Base-by-base conservation (phyloP, 2,329 filamentous ascomycete species). In the Sporothrix pseudoabietina region DNA sequence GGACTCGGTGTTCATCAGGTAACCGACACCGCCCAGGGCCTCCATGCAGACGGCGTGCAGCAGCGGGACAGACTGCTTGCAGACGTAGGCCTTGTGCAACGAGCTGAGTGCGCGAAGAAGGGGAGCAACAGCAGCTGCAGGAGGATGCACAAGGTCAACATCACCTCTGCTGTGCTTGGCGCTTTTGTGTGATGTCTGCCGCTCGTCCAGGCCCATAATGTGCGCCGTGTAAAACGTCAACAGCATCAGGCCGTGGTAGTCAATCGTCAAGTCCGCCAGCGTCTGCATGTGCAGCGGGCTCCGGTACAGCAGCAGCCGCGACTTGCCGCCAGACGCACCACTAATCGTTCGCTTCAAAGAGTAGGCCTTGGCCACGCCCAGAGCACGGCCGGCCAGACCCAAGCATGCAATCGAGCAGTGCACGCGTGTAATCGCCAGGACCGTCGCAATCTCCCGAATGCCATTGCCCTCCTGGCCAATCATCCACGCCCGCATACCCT, bases 391-490 rank as follows among this genome's bases (percentile, higher is more conserved):
- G 47, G 87, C 84, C 74, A 85, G 85, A 0, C 85, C 87, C 0
- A 87, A 81, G 0, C 86, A 85, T 0, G 82, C 82, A 1, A 89
- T 82, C 8, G 87, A 83, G 3, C 87, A 89, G 78, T 90, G 85
- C 0, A 91, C 79, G 9, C 89, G 82, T 0, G 89, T 91, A 76
- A 94, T 87, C 73, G 89, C 93, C 8, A 94, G 83, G 16, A 94
- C 83, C 1, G 88, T 88, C 54, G 87, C 85, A 74, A 94, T 92
- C 77, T 92, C 90, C 32, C 88, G 86, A 41, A 92, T 86, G 1
- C 92, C 92, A 55, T 87, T 82, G 0, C 91, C 91, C 75, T 91
- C 86, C 3, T 85, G 81, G 6, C 92, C 92, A 39, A 94, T 81
- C 6, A 93, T 83, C 84, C 90, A 90, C 4, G 83, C 90, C 1